phyloP scores from a whole-genome alignment of 2,329 filamentous ascomycete species.

The Colletotrichum sp. region DNA sequence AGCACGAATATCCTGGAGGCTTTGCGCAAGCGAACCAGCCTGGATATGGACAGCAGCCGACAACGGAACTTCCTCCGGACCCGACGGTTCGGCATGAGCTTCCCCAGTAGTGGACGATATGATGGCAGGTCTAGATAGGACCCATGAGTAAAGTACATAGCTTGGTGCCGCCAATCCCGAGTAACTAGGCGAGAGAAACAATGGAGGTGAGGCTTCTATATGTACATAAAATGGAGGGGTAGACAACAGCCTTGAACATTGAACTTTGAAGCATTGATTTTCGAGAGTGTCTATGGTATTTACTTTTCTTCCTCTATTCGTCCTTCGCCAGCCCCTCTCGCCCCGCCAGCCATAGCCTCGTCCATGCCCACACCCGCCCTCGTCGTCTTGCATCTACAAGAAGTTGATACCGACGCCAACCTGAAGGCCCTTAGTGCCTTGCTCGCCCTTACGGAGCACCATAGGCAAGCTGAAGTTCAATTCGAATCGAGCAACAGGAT shows the following conservation, averaged over 20 bases:
- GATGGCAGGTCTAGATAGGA: background rate
- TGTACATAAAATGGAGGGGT: background rate
- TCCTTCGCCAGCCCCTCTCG: background rate
- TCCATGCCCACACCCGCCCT: background rate
- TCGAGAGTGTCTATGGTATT: background rate
- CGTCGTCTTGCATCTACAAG: conserved; percentile 60
- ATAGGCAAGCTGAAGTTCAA: conserved; percentile 93
- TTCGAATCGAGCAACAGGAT: conserved; percentile 92
- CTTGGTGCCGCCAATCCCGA: background rate
- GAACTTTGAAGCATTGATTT: background rate
- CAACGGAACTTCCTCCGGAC: background rate
- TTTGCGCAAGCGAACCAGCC: background rate
- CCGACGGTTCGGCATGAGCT: background rate
- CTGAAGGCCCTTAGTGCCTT: conserved; percentile 88
- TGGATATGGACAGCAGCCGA: background rate
- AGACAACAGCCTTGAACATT: background rate
- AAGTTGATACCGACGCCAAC: conserved; percentile 98
- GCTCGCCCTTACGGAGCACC: conserved; percentile 81
- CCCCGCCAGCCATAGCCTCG: background rate
- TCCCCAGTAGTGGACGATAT: background rate
- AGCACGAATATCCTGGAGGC: background rate
- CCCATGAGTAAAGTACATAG: background rate
- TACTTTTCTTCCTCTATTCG: background rate
- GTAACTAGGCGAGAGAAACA: background rate
- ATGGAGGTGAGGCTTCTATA: background rate